Base-by-base conservation (phyloP, 1,284 basidiomycete species). In the Pyrrhoderma noxium region DNA sequence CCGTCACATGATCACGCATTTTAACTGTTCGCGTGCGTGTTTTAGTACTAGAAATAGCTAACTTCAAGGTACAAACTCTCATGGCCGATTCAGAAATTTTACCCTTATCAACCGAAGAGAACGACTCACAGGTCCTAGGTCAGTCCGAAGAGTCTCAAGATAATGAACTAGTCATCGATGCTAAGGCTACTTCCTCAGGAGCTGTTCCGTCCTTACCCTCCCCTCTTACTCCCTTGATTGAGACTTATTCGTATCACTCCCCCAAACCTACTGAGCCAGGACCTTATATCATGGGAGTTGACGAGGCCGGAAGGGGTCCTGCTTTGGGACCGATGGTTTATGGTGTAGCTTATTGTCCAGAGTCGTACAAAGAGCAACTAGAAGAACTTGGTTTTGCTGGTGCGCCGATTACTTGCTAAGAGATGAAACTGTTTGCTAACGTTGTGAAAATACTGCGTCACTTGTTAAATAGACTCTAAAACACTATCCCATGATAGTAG, bases 261-360 rank as follows among this genome's bases (percentile, higher is more conserved):
- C 74, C 80, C 7, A 76, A 66, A 1, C 80, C 89, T 22, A 79
- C 80, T 0, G 72, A 79, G 0, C 50, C 68, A 1, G 84, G 84
- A 0, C 80, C 80, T n/a, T 89, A 82, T 67, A 86, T 96, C 46
- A 82, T 99, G 51, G 95, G 95, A 35, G 93, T 99, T 5, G 95
- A 99, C 66, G 95, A 99, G 67, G 95, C 95, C 0, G 95, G 95
- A 1, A 76, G 95, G 54, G 95, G 96, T 0, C 95, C 94, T 11
- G 93, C 93, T 1, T 73, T 97, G 0, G 93, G 93, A 46, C 95
- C 95, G 0, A 79, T 98, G 58, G 95, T 99, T 0, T 99, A 99
- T 62, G 95, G 90, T 1, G 81, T 95, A 21, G 93, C 95, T 0
- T 98, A 93, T 65, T 98, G 94, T 61, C 90, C 92, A 0, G 70